phyloP scores from a whole-genome alignment of 2,329 filamentous ascomycete species.

The Phoma sp. region DNA sequence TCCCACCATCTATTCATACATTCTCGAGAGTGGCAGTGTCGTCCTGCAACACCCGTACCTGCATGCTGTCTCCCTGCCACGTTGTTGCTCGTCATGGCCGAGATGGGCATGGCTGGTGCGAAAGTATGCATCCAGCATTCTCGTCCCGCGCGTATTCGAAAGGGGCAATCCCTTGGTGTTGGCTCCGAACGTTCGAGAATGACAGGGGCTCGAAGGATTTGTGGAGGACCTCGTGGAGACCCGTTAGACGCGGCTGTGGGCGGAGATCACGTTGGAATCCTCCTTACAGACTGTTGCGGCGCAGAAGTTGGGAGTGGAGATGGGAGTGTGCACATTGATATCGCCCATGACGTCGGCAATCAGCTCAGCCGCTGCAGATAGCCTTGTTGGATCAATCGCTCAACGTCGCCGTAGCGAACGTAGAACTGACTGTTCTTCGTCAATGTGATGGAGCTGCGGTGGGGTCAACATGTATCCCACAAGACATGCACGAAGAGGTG shows the following conservation, averaged over 20 bases:
- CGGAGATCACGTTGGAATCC: neutral
- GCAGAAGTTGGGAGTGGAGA: neutral
- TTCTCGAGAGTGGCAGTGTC: neutral
- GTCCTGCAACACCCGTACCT: conserved; percentile 6
- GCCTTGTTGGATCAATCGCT: conserved; percentile 90
- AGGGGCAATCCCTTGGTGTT: conserved; percentile 8
- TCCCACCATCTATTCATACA: neutral
- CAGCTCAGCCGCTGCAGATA: conserved; percentile 90
- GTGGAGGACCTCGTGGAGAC: conserved; percentile 2
- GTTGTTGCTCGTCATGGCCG: neutral
- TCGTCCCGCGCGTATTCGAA: neutral
- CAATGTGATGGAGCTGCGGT: conserved; percentile 81
- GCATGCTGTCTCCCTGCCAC: neutral
- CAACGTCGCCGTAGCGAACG: conserved; percentile 93
- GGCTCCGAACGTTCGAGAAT: neutral
- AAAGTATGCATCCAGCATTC: conserved; percentile 5
- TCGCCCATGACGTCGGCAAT: conserved; percentile 36
- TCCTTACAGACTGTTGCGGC: conserved; percentile 3
- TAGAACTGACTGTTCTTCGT: conserved; percentile 99
- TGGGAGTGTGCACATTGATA: neutral
- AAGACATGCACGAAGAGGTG: neutral
- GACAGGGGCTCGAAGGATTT: neutral
- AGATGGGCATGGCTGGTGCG: neutral
- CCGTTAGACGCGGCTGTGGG: neutral
- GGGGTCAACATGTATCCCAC: neutral